Percentiles rank a stretch among this genome's conserved stretches.
phyloP scores from a whole-genome alignment of 352 stramenopile genomes.

The Globisporangium cederbergense region DNA sequence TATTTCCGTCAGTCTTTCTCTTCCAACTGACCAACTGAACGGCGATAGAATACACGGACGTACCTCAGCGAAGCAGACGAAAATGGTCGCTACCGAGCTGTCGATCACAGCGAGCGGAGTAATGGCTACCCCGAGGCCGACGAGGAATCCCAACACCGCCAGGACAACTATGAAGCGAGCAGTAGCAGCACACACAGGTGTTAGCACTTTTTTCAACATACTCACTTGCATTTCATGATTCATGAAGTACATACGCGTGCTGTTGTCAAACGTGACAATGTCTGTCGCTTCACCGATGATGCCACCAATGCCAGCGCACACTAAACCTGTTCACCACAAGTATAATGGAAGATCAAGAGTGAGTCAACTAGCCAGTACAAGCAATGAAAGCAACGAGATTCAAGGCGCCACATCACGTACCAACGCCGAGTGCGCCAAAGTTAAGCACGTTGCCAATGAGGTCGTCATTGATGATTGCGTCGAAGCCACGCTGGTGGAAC shows the following conservation, averaged over 20 bases:
- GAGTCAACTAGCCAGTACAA: neutral
- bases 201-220: neutral
- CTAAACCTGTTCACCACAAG: constrained; percentile 35
- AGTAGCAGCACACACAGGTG: neutral
- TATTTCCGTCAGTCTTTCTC: neutral
- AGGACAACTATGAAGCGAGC: constrained; percentile 38
- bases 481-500: constrained; percentile 92
- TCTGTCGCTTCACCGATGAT: constrained; percentile 49
- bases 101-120: constrained; percentile 92
- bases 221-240: neutral
- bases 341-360: neutral
- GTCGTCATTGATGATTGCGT: constrained; percentile 95
- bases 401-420: constrained; percentile 23
- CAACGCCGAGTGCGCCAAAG: constrained; percentile 89
- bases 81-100: constrained; percentile 94
- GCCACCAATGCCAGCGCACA: constrained; percentile 60
- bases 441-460: constrained; percentile 91
- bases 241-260: constrained; percentile 35
- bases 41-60: neutral
- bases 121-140: constrained; percentile 85
- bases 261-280: constrained; percentile 59
- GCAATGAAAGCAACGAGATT: neutral
- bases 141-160: constrained; percentile 83
- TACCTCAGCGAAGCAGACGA: constrained; percentile 95
- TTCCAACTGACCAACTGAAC: neutral